Base-by-base conservation (phyloP, 306 rosid species). In the Quercus alba region DNA sequence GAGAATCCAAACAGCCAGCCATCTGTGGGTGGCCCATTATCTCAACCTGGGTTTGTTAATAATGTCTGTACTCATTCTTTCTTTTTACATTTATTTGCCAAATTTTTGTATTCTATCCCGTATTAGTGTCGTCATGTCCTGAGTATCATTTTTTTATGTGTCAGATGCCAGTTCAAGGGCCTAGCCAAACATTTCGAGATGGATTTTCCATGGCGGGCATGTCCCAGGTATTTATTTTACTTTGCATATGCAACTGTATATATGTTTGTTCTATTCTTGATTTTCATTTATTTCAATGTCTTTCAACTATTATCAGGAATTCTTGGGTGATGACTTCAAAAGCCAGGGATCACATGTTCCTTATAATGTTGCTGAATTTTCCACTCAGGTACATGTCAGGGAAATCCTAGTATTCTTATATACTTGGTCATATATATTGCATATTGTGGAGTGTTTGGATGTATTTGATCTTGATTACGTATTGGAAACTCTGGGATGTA, bases 281-380 rank as follows among this genome's bases (percentile, higher is more conserved):
- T 59, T 18, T 69, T 75, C 30, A 30, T 79, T 51, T 79, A 38
- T 77, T 11, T 67, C 51, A 76, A 73, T 28, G 57, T 33, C 73
- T 61, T 56, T 74, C 1, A 77, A 11, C 51, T 46, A 55, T 78
- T 6, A 14, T 63, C 86, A 96, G 99, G 99, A 96, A 76, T 96
- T 90, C 85, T 90, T 96, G 93, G 98, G 98, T 73, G 99, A 96
- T 82, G 99, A 96, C 86, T 96, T 93, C 83, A 96, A 96, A 85
- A 96, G 99, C 86, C 99, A 96, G 87, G 99, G 99, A 75, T 96
- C 99, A 64, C 98, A 93, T 71, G 98, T 96, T 85, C 97, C 99
- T 56, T 96, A 96, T 70, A 96, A 96, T 84, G 97, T 93, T 75
- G 66, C 92, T 23, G 99, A 96, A 81, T 93, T 93, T 83, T 92